phyloP scores from a whole-genome alignment of 331 rosid species.

The Pyrus hybrid region DNA sequence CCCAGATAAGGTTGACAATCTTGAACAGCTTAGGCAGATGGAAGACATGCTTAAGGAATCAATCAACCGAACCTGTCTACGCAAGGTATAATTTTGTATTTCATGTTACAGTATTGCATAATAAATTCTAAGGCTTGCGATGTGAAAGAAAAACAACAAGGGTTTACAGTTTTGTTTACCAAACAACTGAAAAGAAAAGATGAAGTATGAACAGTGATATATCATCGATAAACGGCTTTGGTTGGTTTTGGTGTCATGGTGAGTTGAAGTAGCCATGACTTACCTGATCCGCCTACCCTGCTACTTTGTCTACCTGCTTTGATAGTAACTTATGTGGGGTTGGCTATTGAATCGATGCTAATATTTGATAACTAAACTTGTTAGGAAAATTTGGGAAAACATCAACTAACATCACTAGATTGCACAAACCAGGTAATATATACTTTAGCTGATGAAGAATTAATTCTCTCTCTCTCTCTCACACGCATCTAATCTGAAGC shows the following conservation, averaged over 20 bases:
- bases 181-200: too few species aligned
- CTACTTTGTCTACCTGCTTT: neutral
- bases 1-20: slow-evolving; percentile 40
- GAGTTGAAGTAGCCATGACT: neutral
- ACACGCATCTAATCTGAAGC: slow-evolving; percentile 10
- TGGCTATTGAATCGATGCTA: neutral
- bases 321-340: neutral
- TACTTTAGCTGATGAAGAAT: neutral
- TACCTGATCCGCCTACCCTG: neutral
- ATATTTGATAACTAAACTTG: slow-evolving; percentile 4
- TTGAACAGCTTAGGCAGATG: slow-evolving; percentile 60
- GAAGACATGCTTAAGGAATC: slow-evolving; percentile 57
- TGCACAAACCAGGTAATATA: slow-evolving; percentile 42
- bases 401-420: slow-evolving; percentile 40
- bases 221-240: neutral
- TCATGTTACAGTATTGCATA: neutral
- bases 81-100: slow-evolving; percentile 36
- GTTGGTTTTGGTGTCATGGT: neutral
- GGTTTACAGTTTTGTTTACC: neutral
- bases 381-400: slow-evolving; percentile 56
- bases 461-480: neutral
- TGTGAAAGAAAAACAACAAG: neutral
- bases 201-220: neutral
- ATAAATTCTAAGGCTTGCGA: neutral
- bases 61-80: slow-evolving; percentile 30